Conservation (phyloP, 768 basidiomycete species). For the Galerina sulciceps region DNA sequence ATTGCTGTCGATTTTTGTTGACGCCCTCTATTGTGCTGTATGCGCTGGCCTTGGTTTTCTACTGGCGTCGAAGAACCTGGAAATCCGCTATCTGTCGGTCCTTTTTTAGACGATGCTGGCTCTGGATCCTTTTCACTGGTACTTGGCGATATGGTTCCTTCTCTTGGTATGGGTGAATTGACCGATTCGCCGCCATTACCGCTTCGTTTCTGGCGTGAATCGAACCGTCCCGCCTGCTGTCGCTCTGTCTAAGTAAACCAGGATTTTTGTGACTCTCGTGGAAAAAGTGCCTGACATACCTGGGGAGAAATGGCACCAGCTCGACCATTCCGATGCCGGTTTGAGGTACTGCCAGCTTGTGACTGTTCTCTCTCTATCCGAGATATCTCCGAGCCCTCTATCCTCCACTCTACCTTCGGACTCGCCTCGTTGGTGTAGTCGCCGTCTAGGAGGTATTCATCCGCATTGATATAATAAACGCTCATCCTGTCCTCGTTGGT, state of each 20-base stretch:
- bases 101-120: slow-evolving; percentile 9
- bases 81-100: slow-evolving; percentile 7
- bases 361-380: not conserved
- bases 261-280: not conserved
- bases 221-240: not conserved
- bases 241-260: not conserved
- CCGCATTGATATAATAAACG: slow-evolving; percentile 47
- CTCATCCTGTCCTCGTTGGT: slow-evolving; percentile 43
- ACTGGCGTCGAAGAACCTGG: slow-evolving; percentile 15
- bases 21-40: slow-evolving; percentile 9
- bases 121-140: slow-evolving; percentile 24
- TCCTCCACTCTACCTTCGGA: slow-evolving; percentile 12
- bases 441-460: slow-evolving; percentile 34
- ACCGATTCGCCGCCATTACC: not conserved
- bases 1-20: slow-evolving; percentile 29
- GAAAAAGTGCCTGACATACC: not conserved
- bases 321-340: not conserved
- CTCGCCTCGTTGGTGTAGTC: slow-evolving; percentile 21
- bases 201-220: not conserved
- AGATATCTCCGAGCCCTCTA: not conserved
- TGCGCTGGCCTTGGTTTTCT: not conserved
- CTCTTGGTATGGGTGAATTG: slow-evolving; percentile 1
- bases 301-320: not conserved
- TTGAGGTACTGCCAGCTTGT: not conserved
- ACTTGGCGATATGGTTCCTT: slow-evolving; percentile 24